These are phyloP conservation scores for Piper longum DNA, from an alignment of 164 flowering plant species.

Conservation along the genomic window DNA sequence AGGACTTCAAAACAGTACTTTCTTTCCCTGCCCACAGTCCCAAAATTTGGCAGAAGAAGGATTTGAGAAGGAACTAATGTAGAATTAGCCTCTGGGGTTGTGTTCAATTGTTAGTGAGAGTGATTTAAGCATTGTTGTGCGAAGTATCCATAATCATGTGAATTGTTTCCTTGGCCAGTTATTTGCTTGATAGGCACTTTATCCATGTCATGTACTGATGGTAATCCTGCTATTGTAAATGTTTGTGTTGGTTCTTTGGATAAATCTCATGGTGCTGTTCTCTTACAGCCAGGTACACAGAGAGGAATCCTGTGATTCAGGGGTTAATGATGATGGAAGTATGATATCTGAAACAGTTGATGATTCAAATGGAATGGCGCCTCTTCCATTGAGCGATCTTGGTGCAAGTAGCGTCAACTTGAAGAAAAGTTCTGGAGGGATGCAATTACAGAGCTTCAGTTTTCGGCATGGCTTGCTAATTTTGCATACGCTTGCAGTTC, in stretches of 20 bases:
- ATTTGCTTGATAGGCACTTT: slow-evolving; percentile 1
- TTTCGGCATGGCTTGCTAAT: slow-evolving; percentile 69
- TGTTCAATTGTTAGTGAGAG: too few species aligned
- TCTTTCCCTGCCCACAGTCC: slow-evolving; percentile 47
- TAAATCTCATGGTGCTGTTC: slow-evolving; percentile 79
- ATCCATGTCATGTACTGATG: neutral
- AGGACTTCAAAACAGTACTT: slow-evolving; percentile 29
- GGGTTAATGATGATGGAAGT: slow-evolving; percentile 10
- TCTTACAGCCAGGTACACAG: slow-evolving; percentile 52
- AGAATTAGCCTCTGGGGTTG: too few species aligned
- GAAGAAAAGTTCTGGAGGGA: slow-evolving; percentile 50
- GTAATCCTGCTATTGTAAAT: slow-evolving; percentile 9
- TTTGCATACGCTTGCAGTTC: slow-evolving; percentile 54
- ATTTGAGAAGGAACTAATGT: slow-evolving; percentile 60
- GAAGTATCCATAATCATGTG: too few species aligned
- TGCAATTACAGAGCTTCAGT: slow-evolving; percentile 74
- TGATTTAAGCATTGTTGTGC: too few species aligned
- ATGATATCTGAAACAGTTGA: slow-evolving; percentile 11
- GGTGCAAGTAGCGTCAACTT: slow-evolving; percentile 35
- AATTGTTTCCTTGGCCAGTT: neutral
- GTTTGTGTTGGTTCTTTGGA: slow-evolving; percentile 19
- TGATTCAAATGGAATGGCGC: slow-evolving; percentile 11
- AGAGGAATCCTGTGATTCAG: slow-evolving; percentile 29
- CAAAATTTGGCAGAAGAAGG: slow-evolving; percentile 64
- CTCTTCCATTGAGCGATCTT: slow-evolving; percentile 27